Evolutionary conservation across 2,329 filamentous ascomycete genomes (phyloP), one percentile per base, ranked within the genome.

Genomic region (Magnaporthales sp.): DNA sequence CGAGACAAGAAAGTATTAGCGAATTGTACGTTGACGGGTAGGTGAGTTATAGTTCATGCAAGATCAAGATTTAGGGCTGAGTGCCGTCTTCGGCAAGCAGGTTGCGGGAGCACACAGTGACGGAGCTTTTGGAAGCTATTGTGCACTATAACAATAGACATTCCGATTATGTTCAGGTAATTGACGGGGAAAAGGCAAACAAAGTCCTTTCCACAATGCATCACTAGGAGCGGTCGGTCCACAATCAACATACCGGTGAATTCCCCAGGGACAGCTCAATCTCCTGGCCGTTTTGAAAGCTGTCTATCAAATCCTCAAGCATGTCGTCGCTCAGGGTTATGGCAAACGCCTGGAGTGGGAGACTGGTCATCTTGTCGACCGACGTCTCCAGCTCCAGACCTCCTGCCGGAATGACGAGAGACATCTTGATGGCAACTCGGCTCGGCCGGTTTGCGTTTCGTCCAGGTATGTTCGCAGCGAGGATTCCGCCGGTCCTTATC

Each of bases 251-350:
- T 84, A 89, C 87, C 51, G 86, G 86, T 71, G 77, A 80, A 72
- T 78, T 80, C 56, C 87, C 87, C 68, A 89, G 75, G 5, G 83
- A 81, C 71, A 89, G 77, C 71, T 85, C 80, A 66, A 89, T 80
- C 62, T 81, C 78, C 66, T 84, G 80, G 64, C 85, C 85, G 77
- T 82, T 80, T 71, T 83, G 83, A 54, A 85, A 81, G 72, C 83
- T 85, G 74, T 80, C 80, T 70, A 89, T 87, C 82, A 89, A 84
- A 69, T 85, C 81, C 73, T 87, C 84, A 71, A 89, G 83, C 65
- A 86, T 79, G 73, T 78, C 79, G 73, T 87, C 82, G 71, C 79
- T 82, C 69, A 89, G 76, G n/a, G 79, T 82, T 67, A 89, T 77
- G 69, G 84, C 81, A 73, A 89, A 85, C 32, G 83, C 84, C 72